A percentile compares a stretch with the other conserved stretches of the same genome.
Evolutionary conservation across 805 yeast species (phyloP).

Genomic region (Barnettozyma vustinii): DNA sequence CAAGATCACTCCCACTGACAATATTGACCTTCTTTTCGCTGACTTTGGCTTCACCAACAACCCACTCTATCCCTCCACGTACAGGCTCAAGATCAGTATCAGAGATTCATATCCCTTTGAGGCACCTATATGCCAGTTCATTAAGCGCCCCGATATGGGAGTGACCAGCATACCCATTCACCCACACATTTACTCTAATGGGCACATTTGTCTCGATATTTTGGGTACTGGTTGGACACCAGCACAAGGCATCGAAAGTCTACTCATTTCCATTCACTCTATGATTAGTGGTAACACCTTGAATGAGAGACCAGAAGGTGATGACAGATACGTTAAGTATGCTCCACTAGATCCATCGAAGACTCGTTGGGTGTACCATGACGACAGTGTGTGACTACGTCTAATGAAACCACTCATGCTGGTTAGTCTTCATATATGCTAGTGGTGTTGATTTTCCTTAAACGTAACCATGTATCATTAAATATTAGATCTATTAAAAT

Average conservation of each 20-base stretch:
- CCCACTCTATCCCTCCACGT: conserved; percentile 32
- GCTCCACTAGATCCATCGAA: conserved; percentile 60
- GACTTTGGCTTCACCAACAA: conserved; percentile 33
- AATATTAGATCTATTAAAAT: not conserved
- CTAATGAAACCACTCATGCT: too few species aligned
- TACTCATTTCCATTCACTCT: conserved; percentile 57
- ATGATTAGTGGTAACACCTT: conserved; percentile 48
- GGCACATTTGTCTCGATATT: conserved; percentile 67
- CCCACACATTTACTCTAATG: conserved; percentile 71
- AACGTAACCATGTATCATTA: not conserved
- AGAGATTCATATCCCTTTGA: conserved; percentile 48
- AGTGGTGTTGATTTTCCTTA: too few species aligned
- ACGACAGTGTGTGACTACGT: conserved; percentile 35
- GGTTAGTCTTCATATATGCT: too few species aligned
- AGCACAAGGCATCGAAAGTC: conserved; percentile 33
- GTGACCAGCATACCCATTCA: conserved; percentile 29
- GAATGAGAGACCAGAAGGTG: conserved; percentile 52
- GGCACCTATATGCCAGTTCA: conserved; percentile 52
- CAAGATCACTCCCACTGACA: conserved; percentile 27
- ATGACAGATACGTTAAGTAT: conserved; percentile 38
- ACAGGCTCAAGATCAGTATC: conserved; percentile 39
- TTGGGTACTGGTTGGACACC: conserved; percentile 39
- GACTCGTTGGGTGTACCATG: conserved; percentile 50
- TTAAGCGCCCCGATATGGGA: conserved; percentile 17
- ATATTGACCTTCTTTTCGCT: conserved; percentile 29